phyloP scores from a whole-genome alignment of 2,329 filamentous ascomycete genomes.

The Cercospora zeae-maydis region DNA sequence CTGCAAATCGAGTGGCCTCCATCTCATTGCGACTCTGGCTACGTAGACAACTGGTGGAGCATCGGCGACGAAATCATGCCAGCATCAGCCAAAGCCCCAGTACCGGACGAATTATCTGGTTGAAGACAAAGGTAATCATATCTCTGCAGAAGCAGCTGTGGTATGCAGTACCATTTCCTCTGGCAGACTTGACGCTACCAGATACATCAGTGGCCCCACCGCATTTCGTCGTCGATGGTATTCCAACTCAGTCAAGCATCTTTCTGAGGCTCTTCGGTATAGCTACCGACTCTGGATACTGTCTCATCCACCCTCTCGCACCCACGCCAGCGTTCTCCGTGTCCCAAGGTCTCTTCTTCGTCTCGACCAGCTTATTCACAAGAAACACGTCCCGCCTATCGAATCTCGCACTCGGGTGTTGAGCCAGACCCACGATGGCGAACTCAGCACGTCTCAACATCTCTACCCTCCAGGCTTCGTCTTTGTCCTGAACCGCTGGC shows the following conservation, averaged over 20 bases:
- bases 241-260: neutral
- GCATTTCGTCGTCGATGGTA: neutral
- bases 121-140: neutral
- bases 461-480: neutral
- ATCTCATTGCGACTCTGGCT: neutral
- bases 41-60: neutral
- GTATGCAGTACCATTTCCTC: neutral
- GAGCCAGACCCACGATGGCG: conserved; percentile 2
- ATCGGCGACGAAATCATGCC: neutral
- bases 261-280: neutral
- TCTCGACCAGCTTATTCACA: neutral
- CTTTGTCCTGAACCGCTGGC: neutral
- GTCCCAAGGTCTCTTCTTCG: neutral
- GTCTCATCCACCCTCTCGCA: neutral
- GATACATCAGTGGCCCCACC: neutral
- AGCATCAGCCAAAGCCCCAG: neutral
- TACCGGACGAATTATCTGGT: neutral
- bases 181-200: neutral
- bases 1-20: neutral
- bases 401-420: conserved; percentile 1
- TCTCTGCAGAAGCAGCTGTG: neutral
- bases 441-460: conserved; percentile 2
- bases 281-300: neutral
- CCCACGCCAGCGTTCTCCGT: neutral
- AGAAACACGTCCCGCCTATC: neutral